Base-by-base conservation (phyloP, 2,329 filamentous ascomycete species). In the Aspergillus uvarum region DNA sequence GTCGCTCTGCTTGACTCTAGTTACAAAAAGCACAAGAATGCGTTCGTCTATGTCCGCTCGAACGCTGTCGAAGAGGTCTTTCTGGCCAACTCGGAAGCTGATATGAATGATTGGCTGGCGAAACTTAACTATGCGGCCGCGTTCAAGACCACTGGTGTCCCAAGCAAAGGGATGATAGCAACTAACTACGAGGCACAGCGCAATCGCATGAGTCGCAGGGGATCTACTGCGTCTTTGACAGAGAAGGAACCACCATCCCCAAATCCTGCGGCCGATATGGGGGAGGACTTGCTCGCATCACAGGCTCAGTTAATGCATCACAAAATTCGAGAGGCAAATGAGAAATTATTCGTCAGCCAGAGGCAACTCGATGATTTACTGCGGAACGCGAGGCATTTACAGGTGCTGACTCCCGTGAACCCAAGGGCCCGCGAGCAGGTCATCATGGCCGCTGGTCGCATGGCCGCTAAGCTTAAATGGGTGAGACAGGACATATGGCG, bases 61-160 rank as follows among this genome's bases (percentile, higher is more conserved):
- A 90, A 90, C 54, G 90, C 92, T 0, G 81, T 93, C 44, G 94
- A 99, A 70, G 95, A 99, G 72, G 88, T 94, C 0, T 89, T 99
- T 42, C 80, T 98, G 19, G 94, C 95, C 5, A 93, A 97, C 68
- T 92, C 87, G 56, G 95, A 99, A 69, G 82, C 86, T 1, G 95
- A 99, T 69, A 88, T 96, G 83, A 96, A 97, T 69, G 95, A 99
- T 72, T 99, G 95, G 95, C 81, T 99, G 29, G 91, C 90, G 7
- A 95, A 96, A 70, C 84, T 99, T 61, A 99, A 99, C 74, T 98
- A 98, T 72, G 94, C 94, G 35, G 93, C 95, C 8, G 91, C 95
- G 0, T 98, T 98, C 75, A 86, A 92, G 67, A 96, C 92, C 0
- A 91, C 93, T 5, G 93, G 94, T 12, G 92, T 98, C 5, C 86